Evolutionary conservation across 192 early-diverging fungal genomes (phyloP).

Genomic region (Coemansia sp.): DNA sequence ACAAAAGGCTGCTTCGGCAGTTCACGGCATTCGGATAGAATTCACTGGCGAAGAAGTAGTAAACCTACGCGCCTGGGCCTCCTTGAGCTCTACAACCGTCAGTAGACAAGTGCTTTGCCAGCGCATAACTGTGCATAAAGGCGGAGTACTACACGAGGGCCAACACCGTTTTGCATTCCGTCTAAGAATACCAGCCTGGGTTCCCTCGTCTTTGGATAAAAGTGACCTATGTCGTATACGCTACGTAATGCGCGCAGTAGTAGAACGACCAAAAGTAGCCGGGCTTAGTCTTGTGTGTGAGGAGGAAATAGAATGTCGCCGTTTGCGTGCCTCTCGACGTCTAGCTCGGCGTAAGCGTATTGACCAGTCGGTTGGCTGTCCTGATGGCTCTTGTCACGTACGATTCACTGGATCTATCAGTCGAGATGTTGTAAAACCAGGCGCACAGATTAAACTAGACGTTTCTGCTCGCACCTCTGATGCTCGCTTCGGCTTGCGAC

Average conservation of each 20-base stretch:
- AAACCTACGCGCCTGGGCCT: conserved; percentile 39
- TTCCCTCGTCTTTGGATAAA: conserved; percentile 44
- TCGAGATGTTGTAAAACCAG: conserved; percentile 49
- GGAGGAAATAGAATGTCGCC: conserved; percentile 30
- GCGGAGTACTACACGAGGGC: conserved; percentile 33
- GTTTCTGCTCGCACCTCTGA: conserved; percentile 44
- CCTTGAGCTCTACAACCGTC: conserved; percentile 26
- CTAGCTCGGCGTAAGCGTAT: conserved; percentile 39
- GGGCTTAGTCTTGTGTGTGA: conserved; percentile 20
- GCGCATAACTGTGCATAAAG: conserved; percentile 8
- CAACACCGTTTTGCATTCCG: conserved; percentile 31
- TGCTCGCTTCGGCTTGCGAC: conserved; percentile 44
- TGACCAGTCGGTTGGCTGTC: conserved; percentile 57
- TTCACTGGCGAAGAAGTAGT: conserved; percentile 47
- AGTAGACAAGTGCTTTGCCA: conserved; percentile 21
- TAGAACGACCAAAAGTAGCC: conserved; percentile 15
- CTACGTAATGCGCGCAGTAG: conserved; percentile 28
- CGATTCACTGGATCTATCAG: conserved; percentile 41
- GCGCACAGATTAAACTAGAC: conserved; percentile 37
- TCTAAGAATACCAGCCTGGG: conserved; percentile 38
- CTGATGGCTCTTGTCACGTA: conserved; percentile 55
- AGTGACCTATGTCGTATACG: conserved; percentile 40
- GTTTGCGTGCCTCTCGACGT: conserved; percentile 24
- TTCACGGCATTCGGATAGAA: conserved; percentile 30
- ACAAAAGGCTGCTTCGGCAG: background rate